phyloP scores from a whole-genome alignment of 805 yeast genomes.

The Starmerella riodocensis region DNA sequence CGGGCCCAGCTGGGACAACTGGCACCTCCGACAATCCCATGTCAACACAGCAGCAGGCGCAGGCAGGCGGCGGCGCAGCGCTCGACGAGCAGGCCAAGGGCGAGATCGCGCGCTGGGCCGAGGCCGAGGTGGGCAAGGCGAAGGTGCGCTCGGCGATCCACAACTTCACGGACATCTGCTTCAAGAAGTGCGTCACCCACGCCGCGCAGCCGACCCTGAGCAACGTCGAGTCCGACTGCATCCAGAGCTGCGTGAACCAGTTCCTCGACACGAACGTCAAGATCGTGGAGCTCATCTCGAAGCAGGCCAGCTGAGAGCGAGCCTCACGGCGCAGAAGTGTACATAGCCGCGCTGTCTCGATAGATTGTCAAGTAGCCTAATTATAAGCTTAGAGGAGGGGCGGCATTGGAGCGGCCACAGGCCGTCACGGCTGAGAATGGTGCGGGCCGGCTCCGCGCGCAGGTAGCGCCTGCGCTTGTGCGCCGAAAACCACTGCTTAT shows the following conservation, averaged over 20 bases:
- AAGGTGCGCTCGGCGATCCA: slow-evolving; percentile 71
- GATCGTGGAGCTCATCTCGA: slow-evolving; percentile 42
- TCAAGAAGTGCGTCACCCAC: slow-evolving; percentile 62
- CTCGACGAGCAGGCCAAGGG: slow-evolving; percentile 59
- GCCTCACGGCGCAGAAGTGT: no score
- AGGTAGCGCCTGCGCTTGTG: no score
- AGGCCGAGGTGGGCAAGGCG: slow-evolving; percentile 71
- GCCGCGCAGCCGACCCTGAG: slow-evolving; percentile 33
- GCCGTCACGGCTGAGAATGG: no score
- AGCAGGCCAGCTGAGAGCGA: slow-evolving; percentile 1
- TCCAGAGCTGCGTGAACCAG: slow-evolving; percentile 69
- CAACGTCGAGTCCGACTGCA: slow-evolving; percentile 53
- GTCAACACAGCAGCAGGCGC: no score
- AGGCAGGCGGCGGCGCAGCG: slow-evolving; percentile 25
- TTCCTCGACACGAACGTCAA: slow-evolving; percentile 78
- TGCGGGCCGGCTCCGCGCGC: no score
- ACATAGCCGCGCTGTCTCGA: no score
- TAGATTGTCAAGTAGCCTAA: neutral
- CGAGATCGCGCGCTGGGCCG: slow-evolving; percentile 64
- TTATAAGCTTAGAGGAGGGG: no score
- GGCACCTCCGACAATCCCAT: no score
- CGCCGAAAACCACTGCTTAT: no score
- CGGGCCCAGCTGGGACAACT: no score
- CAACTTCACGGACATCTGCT: slow-evolving; percentile 79
- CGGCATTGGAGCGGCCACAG: no score